Evolutionary conservation across 140 eudicot genomes (phyloP).

Genomic region (Bidens hawaiensis): DNA sequence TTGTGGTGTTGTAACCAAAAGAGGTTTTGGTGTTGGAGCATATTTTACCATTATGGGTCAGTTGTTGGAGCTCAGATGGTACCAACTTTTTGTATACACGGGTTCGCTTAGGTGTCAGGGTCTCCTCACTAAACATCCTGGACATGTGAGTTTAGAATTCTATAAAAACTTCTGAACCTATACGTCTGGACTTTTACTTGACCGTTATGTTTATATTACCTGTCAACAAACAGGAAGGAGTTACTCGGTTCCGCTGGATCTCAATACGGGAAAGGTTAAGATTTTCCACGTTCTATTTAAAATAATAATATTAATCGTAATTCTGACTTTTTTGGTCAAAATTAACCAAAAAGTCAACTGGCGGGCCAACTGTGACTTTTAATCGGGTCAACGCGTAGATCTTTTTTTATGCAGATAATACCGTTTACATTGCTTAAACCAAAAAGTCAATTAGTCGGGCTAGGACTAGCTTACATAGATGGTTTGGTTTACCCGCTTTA

Average conservation of each 20-base stretch:
- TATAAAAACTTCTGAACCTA: slow-evolving; percentile 2
- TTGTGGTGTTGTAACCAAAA: slow-evolving; percentile 66
- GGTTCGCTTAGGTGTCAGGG: slow-evolving; percentile 62
- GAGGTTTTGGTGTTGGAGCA: slow-evolving; percentile 77
- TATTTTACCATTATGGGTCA: slow-evolving; percentile 84
- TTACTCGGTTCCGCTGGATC: slow-evolving; percentile 58
- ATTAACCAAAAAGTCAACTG: too few relatives aligned
- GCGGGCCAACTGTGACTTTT: too few relatives aligned
- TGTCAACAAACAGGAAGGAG: slow-evolving; percentile 52
- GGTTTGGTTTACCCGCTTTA: too few relatives aligned
- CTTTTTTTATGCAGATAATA: too few relatives aligned
- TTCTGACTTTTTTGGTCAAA: too few relatives aligned
- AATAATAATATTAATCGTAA: neutral
- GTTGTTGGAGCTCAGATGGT: slow-evolving; percentile 49
- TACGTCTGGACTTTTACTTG: neutral
- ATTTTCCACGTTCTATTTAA: neutral
- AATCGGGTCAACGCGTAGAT: too few relatives aligned
- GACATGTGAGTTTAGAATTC: slow-evolving; percentile 59
- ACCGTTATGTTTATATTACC: slow-evolving; percentile 5
- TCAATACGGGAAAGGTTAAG: slow-evolving; percentile 61
- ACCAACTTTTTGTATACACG: slow-evolving; percentile 38
- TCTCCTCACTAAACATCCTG: slow-evolving; percentile 53
- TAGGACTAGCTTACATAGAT: too few relatives aligned
- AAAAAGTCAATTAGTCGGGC: too few relatives aligned
- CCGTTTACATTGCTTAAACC: too few relatives aligned